Conservation (phyloP, 805 yeast genomes). For the Lachancea lanzarotensis region DNA sequence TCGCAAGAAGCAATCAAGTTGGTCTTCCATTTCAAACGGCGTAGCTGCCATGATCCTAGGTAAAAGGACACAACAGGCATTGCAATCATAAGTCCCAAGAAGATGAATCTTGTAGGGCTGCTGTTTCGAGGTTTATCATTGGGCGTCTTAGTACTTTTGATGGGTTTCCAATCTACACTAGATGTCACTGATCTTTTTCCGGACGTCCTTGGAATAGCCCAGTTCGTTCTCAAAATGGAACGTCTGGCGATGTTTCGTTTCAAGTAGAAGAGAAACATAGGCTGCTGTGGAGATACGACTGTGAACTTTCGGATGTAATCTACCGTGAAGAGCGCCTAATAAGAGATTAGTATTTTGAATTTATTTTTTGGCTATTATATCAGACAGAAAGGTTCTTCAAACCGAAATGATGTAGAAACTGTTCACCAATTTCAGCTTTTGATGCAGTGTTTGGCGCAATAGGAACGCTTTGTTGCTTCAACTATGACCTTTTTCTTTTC, state of each 20-base stretch:
- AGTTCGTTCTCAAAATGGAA: neutral
- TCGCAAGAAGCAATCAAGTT: conserved; percentile 77
- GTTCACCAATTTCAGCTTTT: no score
- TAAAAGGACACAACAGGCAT: conserved; percentile 86
- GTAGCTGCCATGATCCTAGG: conserved; percentile 90
- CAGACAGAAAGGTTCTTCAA: neutral
- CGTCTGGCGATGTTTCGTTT: neutral
- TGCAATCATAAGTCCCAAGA: conserved; percentile 41
- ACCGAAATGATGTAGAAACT: neutral
- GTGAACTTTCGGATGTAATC: neutral
- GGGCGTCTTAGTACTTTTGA: conserved; percentile 41
- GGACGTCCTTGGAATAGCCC: neutral
- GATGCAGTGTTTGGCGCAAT: no score
- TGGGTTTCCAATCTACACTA: conserved; percentile 79
- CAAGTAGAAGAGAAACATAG: neutral
- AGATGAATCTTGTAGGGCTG: conserved; percentile 28
- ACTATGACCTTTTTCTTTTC: no score
- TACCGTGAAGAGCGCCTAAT: neutral
- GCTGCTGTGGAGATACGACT: neutral
- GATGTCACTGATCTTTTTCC: conserved; percentile 43
- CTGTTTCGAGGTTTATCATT: conserved; percentile 37
- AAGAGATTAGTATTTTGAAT: no score
- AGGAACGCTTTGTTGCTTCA: no score
- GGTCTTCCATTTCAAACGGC: conserved; percentile 82
- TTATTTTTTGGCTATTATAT: neutral